phyloP scores from a whole-genome alignment of 108 stramenopile species.

The Nannochloropsis gaditana region DNA sequence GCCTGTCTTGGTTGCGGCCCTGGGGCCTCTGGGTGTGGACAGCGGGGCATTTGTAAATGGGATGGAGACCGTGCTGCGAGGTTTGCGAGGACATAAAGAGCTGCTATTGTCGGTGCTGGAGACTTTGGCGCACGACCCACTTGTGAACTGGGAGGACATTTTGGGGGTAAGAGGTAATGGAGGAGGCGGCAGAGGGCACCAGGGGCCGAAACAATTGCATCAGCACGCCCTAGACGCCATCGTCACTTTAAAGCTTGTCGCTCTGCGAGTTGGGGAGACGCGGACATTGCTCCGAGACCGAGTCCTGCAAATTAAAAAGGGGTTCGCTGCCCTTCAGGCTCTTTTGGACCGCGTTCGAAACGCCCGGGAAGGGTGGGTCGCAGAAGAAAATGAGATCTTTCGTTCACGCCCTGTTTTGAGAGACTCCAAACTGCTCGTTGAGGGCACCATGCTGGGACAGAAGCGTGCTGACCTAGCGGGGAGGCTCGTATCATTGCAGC shows the following conservation, averaged over 20 bases:
- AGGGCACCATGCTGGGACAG: not conserved
- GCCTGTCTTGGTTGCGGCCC: not conserved
- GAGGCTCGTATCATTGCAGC: not conserved
- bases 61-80: not conserved
- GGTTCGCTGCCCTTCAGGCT: not conserved
- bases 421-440: no score
- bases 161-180: not conserved
- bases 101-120: not conserved
- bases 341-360: not conserved
- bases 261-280: not conserved
- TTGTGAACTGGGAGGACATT: not conserved
- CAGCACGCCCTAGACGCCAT: not conserved
- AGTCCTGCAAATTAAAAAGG: not conserved
- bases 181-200: not conserved
- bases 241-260: not conserved
- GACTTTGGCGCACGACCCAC: not conserved
- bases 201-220: not conserved
- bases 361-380: not conserved
- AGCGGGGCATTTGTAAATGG: not conserved
- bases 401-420: no score
- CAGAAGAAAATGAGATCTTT: not conserved
- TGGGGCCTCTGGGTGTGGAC: not conserved
- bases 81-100: not conserved
- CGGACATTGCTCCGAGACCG: not conserved
- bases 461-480: not conserved